Evolutionary conservation across 805 yeast genomes (phyloP), one percentile per base, ranked within the genome.

Genomic region (Monosporozyma solicola): DNA sequence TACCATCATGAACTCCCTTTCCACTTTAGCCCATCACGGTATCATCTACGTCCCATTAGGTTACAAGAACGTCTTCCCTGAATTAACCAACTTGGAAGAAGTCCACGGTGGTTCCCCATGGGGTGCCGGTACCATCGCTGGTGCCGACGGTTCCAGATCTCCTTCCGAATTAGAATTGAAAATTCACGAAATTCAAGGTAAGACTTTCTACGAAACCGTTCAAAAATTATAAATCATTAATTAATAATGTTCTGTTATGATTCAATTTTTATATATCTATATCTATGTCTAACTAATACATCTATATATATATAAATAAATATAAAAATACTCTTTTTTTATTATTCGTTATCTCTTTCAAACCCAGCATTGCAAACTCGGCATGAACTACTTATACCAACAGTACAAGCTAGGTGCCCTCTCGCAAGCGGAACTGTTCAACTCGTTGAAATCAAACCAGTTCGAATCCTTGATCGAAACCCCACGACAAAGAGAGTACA

Each of bases 61-160:
- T 65, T 80, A 79, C 72, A 81, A 77, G 51, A 69, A 75, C 39
- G 76, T 74, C 43, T 80, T 82, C 65, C 76, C 79, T 49, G 77
- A 78, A 54, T 68, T 82, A 61, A 65, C 77, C 49, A 77, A 77
- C 68, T 64, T 84, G 54, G 76, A 74, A 22, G 91, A 84, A 72
- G 75, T 78, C 53, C 91, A 84, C 65, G 95, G 95, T 62, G 84
- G 85, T 61, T 80, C 91, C 52, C 80, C 95, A 51, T 88, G 89
- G 85, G 95, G 95, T 71, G 89, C 95, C 46, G 94, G 92, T 65
- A 74, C 87, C 54, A 75, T 78, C 59, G 88, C 95, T 37, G 92
- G 85, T 58, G 72, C 80, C 25, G 89, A 84, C 64, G 95, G 95
- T 61, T 78, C 88, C 44, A 83, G 92, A 75, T 70, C 67, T 58